phyloP scores from a whole-genome alignment of 1,284 basidiomycete species.

The Thecaphora thlaspeos region DNA sequence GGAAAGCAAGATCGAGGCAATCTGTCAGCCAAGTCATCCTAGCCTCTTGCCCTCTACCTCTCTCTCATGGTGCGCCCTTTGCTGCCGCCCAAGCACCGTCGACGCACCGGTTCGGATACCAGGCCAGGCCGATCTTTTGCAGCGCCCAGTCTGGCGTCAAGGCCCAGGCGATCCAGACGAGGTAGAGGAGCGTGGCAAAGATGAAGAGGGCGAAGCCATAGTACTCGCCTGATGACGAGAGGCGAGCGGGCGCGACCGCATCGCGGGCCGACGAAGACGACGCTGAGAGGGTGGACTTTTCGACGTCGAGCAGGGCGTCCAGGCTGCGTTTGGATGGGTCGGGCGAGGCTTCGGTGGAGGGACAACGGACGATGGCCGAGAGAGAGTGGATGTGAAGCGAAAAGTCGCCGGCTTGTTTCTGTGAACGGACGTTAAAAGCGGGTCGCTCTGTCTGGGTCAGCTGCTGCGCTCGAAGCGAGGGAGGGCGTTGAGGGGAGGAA shows the following conservation, averaged over 20 bases:
- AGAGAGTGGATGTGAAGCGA: slow-evolving; percentile 26
- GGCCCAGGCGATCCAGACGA: slow-evolving; percentile 39
- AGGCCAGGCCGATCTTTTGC: slow-evolving; percentile 32
- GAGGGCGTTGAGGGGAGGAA: too few species aligned
- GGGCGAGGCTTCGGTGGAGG: too few species aligned
- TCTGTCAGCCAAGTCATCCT: too few species aligned
- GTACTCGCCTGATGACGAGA: slow-evolving; percentile 24
- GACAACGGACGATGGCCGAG: neutral
- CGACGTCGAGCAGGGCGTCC: neutral
- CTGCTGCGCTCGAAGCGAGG: too few species aligned
- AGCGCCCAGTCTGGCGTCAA: slow-evolving; percentile 31
- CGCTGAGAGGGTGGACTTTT: neutral
- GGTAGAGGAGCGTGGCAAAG: slow-evolving; percentile 36
- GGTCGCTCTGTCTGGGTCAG: too few species aligned
- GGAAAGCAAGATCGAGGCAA: too few species aligned
- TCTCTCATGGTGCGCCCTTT: neutral
- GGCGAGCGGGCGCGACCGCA: too few species aligned
- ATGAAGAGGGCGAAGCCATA: slow-evolving; percentile 48
- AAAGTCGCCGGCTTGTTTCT: slow-evolving; percentile 37
- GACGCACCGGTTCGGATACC: slow-evolving; percentile 32
- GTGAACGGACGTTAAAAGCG: too few species aligned
- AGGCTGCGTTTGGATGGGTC: neutral
- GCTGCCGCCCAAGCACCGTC: neutral
- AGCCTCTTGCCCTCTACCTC: too few species aligned
- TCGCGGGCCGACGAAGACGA: too few species aligned